Conservation (phyloP, 2,329 filamentous ascomycete species). For the Colletotrichum endophyticum region DNA sequence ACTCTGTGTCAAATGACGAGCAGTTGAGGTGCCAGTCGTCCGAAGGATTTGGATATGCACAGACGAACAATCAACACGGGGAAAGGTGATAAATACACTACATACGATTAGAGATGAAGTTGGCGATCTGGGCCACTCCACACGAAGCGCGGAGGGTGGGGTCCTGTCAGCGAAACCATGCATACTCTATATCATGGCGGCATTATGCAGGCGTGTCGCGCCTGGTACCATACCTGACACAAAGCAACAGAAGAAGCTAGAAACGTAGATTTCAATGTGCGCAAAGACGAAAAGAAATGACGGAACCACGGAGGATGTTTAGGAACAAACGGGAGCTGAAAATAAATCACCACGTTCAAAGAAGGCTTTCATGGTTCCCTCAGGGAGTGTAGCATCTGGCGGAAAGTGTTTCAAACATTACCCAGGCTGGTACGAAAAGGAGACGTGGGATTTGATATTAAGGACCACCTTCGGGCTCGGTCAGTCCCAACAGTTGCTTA, state of each 20-base stretch:
- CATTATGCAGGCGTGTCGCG: background rate
- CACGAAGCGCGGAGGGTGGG: background rate
- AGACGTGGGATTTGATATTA: background rate
- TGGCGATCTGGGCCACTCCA: background rate
- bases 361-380: background rate
- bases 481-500: background rate
- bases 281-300: background rate
- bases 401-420: background rate
- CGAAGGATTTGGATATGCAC: background rate
- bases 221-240: background rate
- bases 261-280: background rate
- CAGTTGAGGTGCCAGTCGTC: background rate
- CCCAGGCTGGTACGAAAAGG: background rate
- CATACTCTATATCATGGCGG: background rate
- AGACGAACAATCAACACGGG: background rate
- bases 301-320: background rate
- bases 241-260: background rate
- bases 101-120: background rate
- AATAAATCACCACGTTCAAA: background rate
- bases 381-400: background rate
- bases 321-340: background rate
- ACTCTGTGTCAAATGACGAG: background rate
- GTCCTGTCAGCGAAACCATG: background rate
- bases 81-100: background rate
- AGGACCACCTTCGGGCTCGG: background rate